Evolutionary conservation across 2,329 filamentous ascomycete species (phyloP).

Genomic region (Cyanodermella asteris): DNA sequence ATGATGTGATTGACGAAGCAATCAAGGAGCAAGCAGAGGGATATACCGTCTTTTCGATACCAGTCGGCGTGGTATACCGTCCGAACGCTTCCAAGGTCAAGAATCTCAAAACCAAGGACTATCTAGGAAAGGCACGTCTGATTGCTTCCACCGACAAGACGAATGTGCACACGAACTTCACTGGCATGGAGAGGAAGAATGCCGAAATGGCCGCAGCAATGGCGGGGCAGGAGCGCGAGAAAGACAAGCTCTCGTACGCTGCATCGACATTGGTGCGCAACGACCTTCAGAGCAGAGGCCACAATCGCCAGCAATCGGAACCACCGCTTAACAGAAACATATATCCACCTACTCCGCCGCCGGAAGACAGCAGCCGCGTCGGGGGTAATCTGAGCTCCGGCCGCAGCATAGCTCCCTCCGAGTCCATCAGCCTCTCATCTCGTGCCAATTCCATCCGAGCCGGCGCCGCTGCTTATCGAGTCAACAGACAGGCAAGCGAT

Average conservation of each 20-base stretch:
- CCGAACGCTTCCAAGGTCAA: constrained; percentile 96
- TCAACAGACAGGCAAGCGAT: no score
- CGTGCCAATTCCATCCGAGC: constrained; percentile 40
- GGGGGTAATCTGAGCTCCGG: no score
- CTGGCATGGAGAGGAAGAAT: constrained; percentile 51
- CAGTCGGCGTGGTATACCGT: constrained; percentile 82
- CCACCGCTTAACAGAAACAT: constrained; percentile 57
- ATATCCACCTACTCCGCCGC: constrained; percentile 96
- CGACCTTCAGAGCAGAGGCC: constrained; percentile 53
- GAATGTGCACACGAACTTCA: constrained; percentile 65
- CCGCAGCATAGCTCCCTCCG: no score
- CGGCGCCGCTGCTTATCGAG: no score
- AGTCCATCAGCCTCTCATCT: no score
- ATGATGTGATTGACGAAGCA: constrained; percentile 94
- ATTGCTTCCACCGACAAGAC: constrained; percentile 67
- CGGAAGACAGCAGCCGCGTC: no score
- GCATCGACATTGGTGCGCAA: constrained; percentile 85
- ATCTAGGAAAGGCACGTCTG: constrained; percentile 83
- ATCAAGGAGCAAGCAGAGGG: constrained; percentile 89
- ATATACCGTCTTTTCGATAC: constrained; percentile 96
- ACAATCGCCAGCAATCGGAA: constrained; percentile 62
- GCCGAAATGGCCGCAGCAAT: constrained; percentile 10
- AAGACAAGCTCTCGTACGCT: constrained; percentile 72
- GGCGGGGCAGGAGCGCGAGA: constrained; percentile 49
- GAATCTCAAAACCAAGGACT: constrained; percentile 94